Percentiles rank a stretch among this genome's conserved stretches.
phyloP scores from a whole-genome alignment of 139 green algal species.

The Chlorella vulgaris region DNA sequence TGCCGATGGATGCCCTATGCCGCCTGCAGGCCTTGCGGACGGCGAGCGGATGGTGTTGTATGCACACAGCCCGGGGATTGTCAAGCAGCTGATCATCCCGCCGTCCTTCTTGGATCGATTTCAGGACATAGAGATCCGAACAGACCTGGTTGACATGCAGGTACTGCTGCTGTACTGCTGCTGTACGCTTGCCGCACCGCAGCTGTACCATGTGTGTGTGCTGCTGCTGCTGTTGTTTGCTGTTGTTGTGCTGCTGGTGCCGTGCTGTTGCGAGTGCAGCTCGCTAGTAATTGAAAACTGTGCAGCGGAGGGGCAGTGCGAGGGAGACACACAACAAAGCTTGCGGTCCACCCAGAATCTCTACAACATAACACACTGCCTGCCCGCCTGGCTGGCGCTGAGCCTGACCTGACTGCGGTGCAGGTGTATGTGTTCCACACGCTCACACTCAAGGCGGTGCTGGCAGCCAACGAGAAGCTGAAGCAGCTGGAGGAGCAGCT shows the following conservation, averaged over 20 bases:
- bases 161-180: constrained; percentile 50
- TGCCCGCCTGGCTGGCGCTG: too few relatives aligned
- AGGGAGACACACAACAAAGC: neutral
- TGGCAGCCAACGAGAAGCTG: constrained; percentile 57
- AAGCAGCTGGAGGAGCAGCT: constrained; percentile 58
- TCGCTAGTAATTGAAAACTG: neutral
- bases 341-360: neutral
- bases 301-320: neutral
- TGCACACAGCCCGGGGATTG: constrained; percentile 53
- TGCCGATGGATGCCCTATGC: too few relatives aligned
- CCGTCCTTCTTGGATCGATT: constrained; percentile 42
- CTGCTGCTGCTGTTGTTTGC: neutral
- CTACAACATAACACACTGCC: neutral
- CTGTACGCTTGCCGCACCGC: too few relatives aligned
- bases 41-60: constrained; percentile 74
- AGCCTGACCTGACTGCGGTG: too few relatives aligned
- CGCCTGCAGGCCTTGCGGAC: constrained; percentile 6
- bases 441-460: constrained; percentile 44
- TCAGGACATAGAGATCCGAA: constrained; percentile 38
- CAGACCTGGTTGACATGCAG: constrained; percentile 68
- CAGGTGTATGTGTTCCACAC: constrained; percentile 38
- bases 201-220: too few relatives aligned
- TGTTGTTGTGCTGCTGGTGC: neutral
- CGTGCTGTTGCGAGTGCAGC: too few relatives aligned
- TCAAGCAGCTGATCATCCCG: constrained; percentile 62